Percentiles rank a stretch among this genome's conserved stretches.
Conservation (phyloP, 2,329 filamentous ascomycete species). For the Orbilia ellipsospora region DNA sequence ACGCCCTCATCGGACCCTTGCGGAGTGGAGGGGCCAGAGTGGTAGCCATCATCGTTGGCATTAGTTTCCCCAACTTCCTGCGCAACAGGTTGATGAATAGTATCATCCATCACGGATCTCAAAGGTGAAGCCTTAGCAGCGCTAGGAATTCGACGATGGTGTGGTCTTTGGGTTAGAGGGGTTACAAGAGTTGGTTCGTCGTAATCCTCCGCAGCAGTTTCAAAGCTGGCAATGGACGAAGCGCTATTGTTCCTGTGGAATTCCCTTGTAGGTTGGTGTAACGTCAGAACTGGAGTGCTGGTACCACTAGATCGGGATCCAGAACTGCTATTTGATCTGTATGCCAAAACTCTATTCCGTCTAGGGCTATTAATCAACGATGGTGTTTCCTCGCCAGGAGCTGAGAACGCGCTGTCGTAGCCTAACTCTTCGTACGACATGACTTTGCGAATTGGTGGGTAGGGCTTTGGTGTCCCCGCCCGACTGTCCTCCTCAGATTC, state of each 20-base stretch:
- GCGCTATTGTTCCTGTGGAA: constrained; percentile 53
- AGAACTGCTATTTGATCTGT: constrained; percentile 50
- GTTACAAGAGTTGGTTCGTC: constrained; percentile 49
- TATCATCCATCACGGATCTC: constrained; percentile 34
- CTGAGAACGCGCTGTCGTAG: constrained; percentile 54
- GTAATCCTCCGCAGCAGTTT: constrained; percentile 51
- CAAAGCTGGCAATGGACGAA: constrained; percentile 49
- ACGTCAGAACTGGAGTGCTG: constrained; percentile 52
- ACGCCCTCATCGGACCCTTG: constrained; percentile 47
- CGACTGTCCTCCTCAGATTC: constrained; percentile 50
- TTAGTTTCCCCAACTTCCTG: constrained; percentile 22
- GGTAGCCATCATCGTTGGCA: constrained; percentile 49
- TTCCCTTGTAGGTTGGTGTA: constrained; percentile 42
- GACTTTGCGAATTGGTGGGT: constrained; percentile 46
- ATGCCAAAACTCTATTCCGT: constrained; percentile 51
- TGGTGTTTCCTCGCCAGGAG: constrained; percentile 47
- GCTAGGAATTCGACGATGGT: constrained; percentile 42
- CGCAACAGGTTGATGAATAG: constrained; percentile 3
- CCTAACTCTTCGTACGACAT: constrained; percentile 56
- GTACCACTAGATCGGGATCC: constrained; percentile 51
- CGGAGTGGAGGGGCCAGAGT: constrained; percentile 52
- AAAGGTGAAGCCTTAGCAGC: constrained; percentile 37
- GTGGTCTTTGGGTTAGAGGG: constrained; percentile 35
- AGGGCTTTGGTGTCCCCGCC: constrained; percentile 53
- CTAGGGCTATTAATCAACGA: constrained; percentile 45